Percentiles rank a stretch among this genome's conserved stretches.
Evolutionary conservation across 495 filamentous ascomycete species (phyloP).

Genomic region (Immersiella caudata): DNA sequence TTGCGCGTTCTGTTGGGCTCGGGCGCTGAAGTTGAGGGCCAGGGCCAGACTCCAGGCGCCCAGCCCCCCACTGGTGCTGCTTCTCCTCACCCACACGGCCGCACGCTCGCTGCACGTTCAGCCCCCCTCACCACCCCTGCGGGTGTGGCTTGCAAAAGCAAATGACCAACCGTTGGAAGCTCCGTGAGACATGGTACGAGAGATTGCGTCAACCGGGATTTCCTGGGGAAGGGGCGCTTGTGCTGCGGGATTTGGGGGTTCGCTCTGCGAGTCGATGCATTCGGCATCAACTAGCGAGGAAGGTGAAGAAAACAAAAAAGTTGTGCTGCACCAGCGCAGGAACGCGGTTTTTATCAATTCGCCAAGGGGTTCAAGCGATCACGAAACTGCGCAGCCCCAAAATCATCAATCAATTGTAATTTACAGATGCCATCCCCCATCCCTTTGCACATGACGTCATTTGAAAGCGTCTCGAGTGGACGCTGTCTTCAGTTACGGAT

Average conservation of each 20-base stretch:
- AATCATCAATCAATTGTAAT: not conserved
- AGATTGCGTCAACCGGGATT: not conserved
- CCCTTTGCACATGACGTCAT: not conserved
- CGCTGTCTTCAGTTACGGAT: no score
- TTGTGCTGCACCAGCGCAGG: not conserved
- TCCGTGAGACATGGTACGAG: not conserved
- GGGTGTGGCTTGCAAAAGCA: slow-evolving; percentile 1
- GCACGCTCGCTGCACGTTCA: not conserved
- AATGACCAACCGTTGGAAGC: not conserved
- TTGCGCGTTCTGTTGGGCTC: not conserved
- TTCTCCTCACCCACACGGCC: not conserved
- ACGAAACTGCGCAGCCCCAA: not conserved
- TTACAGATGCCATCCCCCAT: not conserved
- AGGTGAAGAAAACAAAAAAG: not conserved
- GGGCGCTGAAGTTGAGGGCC: not conserved
- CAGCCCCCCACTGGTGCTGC: not conserved
- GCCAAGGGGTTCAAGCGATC: not conserved
- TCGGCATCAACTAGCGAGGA: not conserved
- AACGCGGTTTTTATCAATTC: not conserved
- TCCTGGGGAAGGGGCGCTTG: not conserved
- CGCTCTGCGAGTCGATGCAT: not conserved
- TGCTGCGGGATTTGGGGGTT: not conserved
- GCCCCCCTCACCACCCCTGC: not conserved
- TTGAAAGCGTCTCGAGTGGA: not conserved
- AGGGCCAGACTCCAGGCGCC: not conserved